Evolutionary conservation across 768 basidiomycete species (phyloP).

Genomic region (Kwoniella bestiolae): DNA sequence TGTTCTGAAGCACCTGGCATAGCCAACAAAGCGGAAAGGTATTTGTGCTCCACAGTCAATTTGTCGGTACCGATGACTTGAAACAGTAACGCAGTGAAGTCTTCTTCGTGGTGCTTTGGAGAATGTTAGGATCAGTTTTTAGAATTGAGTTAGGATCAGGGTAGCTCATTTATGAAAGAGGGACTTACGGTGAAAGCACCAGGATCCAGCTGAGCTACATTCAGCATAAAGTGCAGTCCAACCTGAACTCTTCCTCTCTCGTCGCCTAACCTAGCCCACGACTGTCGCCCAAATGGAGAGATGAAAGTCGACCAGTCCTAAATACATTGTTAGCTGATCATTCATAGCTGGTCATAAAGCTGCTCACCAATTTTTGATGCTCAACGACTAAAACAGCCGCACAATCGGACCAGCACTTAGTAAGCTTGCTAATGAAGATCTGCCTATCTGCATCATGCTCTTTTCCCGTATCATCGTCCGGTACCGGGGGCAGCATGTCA

Average conservation of each 20-base stretch:
- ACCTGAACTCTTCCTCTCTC: conserved; percentile 65
- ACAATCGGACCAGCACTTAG: conserved; percentile 76
- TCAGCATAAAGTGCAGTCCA: conserved; percentile 66
- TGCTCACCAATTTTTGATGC: conserved; percentile 43
- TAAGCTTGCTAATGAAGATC: conserved; percentile 64
- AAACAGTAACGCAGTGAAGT: conserved; percentile 65
- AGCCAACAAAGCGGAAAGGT: conserved; percentile 64
- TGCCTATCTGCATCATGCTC: conserved; percentile 42
- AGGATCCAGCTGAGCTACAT: conserved; percentile 63
- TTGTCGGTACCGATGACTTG: conserved; percentile 62
- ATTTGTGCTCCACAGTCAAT: conserved; percentile 66
- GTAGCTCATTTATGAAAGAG: too few species aligned
- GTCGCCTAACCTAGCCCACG: conserved; percentile 66
- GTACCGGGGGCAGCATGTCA: conserved; percentile 59
- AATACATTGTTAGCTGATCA: conserved; percentile 2
- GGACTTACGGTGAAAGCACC: conserved; percentile 65
- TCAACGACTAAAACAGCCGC: conserved; percentile 66
- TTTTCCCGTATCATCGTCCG: conserved; percentile 24
- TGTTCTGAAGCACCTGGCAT: conserved; percentile 65
- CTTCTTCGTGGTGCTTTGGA: conserved; percentile 61
- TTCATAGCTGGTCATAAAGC: background rate
- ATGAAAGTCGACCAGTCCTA: conserved; percentile 71
- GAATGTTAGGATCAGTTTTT: too few species aligned
- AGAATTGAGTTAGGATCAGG: too few species aligned
- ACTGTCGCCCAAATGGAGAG: conserved; percentile 62